Conservation (phyloP, 1,284 basidiomycete species). For the Xerocomus amazonicus region DNA sequence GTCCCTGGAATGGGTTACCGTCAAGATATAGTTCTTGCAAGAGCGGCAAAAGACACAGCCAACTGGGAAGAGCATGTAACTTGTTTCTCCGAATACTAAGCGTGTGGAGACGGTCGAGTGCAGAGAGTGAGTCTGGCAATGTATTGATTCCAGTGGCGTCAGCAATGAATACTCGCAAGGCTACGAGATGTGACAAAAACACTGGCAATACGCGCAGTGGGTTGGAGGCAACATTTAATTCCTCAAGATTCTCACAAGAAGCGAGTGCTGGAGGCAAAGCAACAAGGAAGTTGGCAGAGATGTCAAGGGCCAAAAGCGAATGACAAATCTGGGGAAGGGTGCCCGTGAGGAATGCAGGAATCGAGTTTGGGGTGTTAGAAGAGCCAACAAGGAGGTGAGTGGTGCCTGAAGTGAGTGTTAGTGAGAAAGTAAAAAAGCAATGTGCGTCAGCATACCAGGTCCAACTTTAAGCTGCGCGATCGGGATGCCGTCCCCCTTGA, state of each 20-base stretch:
- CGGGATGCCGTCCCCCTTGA: slow-evolving; percentile 61
- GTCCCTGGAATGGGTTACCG: slow-evolving; percentile 89
- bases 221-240: slow-evolving; percentile 92
- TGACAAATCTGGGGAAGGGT: slow-evolving; percentile 67
- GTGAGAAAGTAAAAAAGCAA: not conserved
- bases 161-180: slow-evolving; percentile 84
- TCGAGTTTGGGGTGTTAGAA: slow-evolving; percentile 69
- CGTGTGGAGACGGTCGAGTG: slow-evolving; percentile 76
- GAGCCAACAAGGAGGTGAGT: slow-evolving; percentile 85
- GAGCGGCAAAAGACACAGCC: slow-evolving; percentile 82
- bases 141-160: slow-evolving; percentile 81
- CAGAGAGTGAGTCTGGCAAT: slow-evolving; percentile 66
- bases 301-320: slow-evolving; percentile 84
- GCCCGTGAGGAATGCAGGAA: slow-evolving; percentile 69
- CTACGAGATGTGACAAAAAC: slow-evolving; percentile 73
- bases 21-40: slow-evolving; percentile 89
- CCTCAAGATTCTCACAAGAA: slow-evolving; percentile 79
- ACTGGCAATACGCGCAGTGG: slow-evolving; percentile 80
- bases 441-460: slow-evolving; percentile 51
- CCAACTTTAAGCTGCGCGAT: slow-evolving; percentile 61
- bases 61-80: slow-evolving; percentile 85
- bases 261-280: slow-evolving; percentile 78
- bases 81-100: slow-evolving; percentile 87
- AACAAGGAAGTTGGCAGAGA: slow-evolving; percentile 82
- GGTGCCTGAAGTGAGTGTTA: slow-evolving; percentile 52